Base-by-base conservation (phyloP, 1,284 basidiomycete genomes). In the Pholiota adiposa region DNA sequence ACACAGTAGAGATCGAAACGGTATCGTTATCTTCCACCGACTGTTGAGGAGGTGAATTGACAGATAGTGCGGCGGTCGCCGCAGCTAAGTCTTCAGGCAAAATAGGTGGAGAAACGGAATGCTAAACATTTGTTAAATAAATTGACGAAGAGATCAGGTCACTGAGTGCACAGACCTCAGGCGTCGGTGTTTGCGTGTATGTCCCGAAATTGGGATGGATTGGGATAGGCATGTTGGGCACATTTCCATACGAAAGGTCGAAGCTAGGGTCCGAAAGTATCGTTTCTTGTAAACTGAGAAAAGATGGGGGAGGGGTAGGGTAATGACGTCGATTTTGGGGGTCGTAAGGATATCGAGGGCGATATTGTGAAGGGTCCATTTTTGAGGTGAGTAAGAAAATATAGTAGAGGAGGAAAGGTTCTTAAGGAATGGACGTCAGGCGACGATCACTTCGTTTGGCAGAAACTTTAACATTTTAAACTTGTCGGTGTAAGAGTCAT, bases 1-100 rank as follows among this genome's bases (percentile, higher is more conserved):
- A 73, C 0, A 67, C 61, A 2, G 71, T 71, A 4, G 71, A 72
- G 41, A 73, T 63, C 2, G 68, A 62, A 3, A 64, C 43, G 2
- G 48, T 34, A 18, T 46, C 54, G 12, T 64, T 40, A n/a, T 49
- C 18, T 36, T 46, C 44, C 14, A n/a, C 1, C 4, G 14, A 27
- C 21, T 23, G 19, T 43, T n/a, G 23, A 14, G 21, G 12, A 8
- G 23, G 21, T 7, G 44, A 5, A 12, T 46, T 27, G 25, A 46
- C 23, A 46, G 44, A 46, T 12, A 46, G 25, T 27, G 44, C 21
- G 2, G 44, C 44, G 14, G 25, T n/a, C 1, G 44, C 44, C 21
- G 44, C 44, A 1, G 23, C n/a, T 16, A 46, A 12, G 23, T 4
- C 14, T 16, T 46, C 16, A n/a, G 36, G 12, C 9, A 38, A 12